Evolutionary conservation across 1,139 yeast species (phyloP).

Genomic region (Saccharomyces hybrid): DNA sequence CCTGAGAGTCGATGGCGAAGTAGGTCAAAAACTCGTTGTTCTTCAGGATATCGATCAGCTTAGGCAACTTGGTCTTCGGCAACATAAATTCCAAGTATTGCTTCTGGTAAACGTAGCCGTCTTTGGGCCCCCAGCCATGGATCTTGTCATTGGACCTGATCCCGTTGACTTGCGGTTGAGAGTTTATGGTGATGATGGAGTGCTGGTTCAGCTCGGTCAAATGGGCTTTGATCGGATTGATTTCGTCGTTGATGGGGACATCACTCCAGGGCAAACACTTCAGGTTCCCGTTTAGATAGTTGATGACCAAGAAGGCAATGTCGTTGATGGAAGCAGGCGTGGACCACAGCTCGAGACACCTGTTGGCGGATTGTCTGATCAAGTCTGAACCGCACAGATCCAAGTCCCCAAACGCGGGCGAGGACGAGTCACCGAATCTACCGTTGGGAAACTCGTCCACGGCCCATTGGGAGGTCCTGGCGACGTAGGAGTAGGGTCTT

Average conservation of each 20-base stretch:
- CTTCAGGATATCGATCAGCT: constrained; percentile 36
- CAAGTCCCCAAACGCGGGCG: constrained; percentile 89
- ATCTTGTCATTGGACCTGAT: constrained; percentile 59
- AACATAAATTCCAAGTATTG: constrained; percentile 82
- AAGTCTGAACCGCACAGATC: constrained; percentile 72
- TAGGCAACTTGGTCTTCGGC: constrained; percentile 41
- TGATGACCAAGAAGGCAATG: constrained; percentile 52
- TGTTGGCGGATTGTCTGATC: constrained; percentile 69
- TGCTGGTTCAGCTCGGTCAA: constrained; percentile 56
- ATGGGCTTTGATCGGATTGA: constrained; percentile 52
- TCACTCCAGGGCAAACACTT: constrained; percentile 93
- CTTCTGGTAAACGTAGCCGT: constrained; percentile 89
- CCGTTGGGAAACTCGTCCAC: constrained; percentile 84
- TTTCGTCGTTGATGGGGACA: constrained; percentile 75
- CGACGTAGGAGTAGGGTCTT: constrained; percentile 81
- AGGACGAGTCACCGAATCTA: constrained; percentile 89
- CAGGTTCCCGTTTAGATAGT: constrained; percentile 62
- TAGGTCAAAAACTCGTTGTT: constrained; percentile 54
- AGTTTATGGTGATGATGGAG: constrained; percentile 77
- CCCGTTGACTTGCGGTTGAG: constrained; percentile 93
- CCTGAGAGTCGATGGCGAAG: constrained; percentile 64
- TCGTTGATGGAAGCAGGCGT: constrained; percentile 55
- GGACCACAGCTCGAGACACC: constrained; percentile 85
- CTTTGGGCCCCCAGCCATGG: constrained; percentile 94
- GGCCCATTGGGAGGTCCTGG: constrained; percentile 86